phyloP scores from a whole-genome alignment of 208 protist species.

The Trypanosoma grayi region DNA sequence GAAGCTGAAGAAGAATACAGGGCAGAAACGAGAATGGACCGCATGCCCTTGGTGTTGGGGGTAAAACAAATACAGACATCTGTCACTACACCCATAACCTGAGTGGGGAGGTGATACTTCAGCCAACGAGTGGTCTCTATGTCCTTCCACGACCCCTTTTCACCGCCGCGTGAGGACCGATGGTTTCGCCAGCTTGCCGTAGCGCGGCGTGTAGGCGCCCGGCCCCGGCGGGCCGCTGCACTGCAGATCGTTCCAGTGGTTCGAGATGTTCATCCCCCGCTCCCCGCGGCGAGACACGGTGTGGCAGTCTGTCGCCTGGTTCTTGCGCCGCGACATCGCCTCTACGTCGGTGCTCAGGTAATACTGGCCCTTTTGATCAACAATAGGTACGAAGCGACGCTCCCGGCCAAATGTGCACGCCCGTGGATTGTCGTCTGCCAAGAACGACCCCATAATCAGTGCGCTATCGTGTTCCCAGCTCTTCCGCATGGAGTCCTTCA shows the following conservation, averaged over 20 bases:
- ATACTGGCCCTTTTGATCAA: conserved; percentile 44
- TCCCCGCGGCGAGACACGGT: conserved; percentile 14
- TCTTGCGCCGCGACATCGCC: conserved; percentile 32
- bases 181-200: conserved; percentile 59
- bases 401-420: conserved; percentile 68
- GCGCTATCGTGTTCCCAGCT: conserved; percentile 50
- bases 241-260: conserved; percentile 22
- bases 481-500: conserved; percentile 54
- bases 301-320: neutral
- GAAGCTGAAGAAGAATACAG: too few relatives aligned
- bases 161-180: conserved; percentile 26
- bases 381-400: conserved; percentile 58
- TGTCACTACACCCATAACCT: too few relatives aligned
- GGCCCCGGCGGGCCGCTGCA: conserved; percentile 51
- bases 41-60: too few relatives aligned
- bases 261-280: conserved; percentile 24
- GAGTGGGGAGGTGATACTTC: too few relatives aligned
- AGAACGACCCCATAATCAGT: conserved; percentile 54
- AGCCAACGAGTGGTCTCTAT: too few relatives aligned
- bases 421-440: conserved; percentile 48
- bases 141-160: too few relatives aligned
- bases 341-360: conserved; percentile 49
- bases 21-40: too few relatives aligned
- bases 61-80: too few relatives aligned
- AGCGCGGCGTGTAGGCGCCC: conserved; percentile 77